phyloP scores from a whole-genome alignment of 2,329 filamentous ascomycete genomes.

The Raffaelea deltoideospora region DNA sequence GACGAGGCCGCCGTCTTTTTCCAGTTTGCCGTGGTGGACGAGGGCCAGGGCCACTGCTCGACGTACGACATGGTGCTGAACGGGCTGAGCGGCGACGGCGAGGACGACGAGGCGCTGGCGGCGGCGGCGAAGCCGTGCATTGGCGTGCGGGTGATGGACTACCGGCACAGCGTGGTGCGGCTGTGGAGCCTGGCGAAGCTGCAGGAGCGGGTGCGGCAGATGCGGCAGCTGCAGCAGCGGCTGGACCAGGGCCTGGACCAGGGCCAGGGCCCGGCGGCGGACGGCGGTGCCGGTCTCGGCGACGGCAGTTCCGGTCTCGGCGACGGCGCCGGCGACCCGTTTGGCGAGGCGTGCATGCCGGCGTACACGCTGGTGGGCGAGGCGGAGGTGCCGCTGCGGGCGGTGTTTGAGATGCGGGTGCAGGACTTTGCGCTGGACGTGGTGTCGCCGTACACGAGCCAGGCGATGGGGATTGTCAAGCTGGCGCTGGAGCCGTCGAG shows the following conservation, averaged over 20 bases:
- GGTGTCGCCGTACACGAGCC: slow-evolving; percentile 80
- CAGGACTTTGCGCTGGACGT: slow-evolving; percentile 90
- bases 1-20: slow-evolving; percentile 48
- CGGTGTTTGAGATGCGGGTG: slow-evolving; percentile 86
- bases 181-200: slow-evolving; percentile 93
- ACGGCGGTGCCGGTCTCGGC: neutral
- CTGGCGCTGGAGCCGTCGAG: slow-evolving; percentile 87
- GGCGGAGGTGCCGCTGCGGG: slow-evolving; percentile 77
- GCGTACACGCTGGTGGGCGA: slow-evolving; percentile 88
- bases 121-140: slow-evolving; percentile 78
- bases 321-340: slow-evolving; percentile 62
- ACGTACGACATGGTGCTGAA: slow-evolving; percentile 96
- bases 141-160: slow-evolving; percentile 80
- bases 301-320: neutral
- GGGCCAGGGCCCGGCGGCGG: neutral
- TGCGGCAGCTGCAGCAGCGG: slow-evolving; percentile 96
- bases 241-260: slow-evolving; percentile 57
- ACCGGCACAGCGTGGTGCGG: slow-evolving; percentile 70
- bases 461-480: slow-evolving; percentile 79
- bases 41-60: slow-evolving; percentile 76
- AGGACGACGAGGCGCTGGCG: slow-evolving; percentile 71
- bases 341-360: slow-evolving; percentile 79
- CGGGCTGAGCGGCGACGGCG: slow-evolving; percentile 71
- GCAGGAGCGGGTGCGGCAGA: slow-evolving; percentile 69
- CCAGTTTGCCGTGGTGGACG: slow-evolving; percentile 83